Conservation (phyloP, 2,329 filamentous ascomycete genomes). For the Claviceps sp. region DNA sequence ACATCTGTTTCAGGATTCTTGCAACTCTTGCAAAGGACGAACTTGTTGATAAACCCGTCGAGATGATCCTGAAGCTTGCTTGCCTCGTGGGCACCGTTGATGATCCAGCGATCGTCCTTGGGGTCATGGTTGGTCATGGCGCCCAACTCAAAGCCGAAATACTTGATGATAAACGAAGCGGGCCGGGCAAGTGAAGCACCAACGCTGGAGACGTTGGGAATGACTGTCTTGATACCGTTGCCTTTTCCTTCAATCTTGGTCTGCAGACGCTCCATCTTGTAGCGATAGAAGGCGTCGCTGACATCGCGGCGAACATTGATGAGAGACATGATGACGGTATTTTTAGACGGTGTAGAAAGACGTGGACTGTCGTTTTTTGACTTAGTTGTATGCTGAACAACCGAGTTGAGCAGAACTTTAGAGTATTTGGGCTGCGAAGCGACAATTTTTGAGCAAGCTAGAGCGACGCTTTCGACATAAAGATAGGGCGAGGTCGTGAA, state of each 20-base stretch:
- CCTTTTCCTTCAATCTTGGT: slow-evolving; percentile 99
- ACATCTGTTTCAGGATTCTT: slow-evolving; percentile 98
- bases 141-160: slow-evolving; percentile 97
- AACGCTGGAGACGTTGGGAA: slow-evolving; percentile 92
- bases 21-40: slow-evolving; percentile 98
- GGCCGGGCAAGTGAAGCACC: slow-evolving; percentile 85
- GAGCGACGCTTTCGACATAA: slow-evolving; percentile 25
- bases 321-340: slow-evolving; percentile 70
- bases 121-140: slow-evolving; percentile 98
- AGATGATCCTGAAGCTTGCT: slow-evolving; percentile 95
- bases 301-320: slow-evolving; percentile 98
- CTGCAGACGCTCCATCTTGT: slow-evolving; percentile 99
- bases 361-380: slow-evolving; percentile 6
- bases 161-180: slow-evolving; percentile 95
- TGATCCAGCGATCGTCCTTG: slow-evolving; percentile 97
- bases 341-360: not conserved
- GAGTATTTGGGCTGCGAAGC: slow-evolving; percentile 10
- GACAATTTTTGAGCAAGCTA: slow-evolving; percentile 5
- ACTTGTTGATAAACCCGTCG: slow-evolving; percentile 96
- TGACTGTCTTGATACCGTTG: slow-evolving; percentile 97
- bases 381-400: not conserved
- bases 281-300: slow-evolving; percentile 97
- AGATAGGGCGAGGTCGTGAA: slow-evolving; percentile 11
- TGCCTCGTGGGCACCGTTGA: slow-evolving; percentile 95
- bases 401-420: not conserved